Evolutionary conservation across 192 early-diverging fungal species (phyloP), one percentile per base, ranked within the genome.

Genomic region (Anaeromyces robustus): DNA sequence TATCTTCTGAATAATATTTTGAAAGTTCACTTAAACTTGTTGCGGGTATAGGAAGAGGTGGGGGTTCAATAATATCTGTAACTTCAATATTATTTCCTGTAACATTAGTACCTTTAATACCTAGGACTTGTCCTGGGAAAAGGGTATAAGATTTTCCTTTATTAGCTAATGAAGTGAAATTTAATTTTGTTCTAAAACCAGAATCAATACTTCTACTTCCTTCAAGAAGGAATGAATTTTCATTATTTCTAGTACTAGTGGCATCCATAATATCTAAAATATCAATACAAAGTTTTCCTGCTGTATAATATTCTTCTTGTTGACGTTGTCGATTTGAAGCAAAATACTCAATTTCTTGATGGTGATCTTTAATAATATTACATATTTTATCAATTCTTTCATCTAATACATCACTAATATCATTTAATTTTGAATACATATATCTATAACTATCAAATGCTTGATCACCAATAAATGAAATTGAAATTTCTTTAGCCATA

Each of bases 61-160:
- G 87, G 26, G 89, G 83, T 18, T 77, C 78, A 30, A 83, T 52
- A 14, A 88, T 34, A 59, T 85, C 78, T 13, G 83, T 77, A 12
- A 85, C 86, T 32, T 82, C 79, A 31, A 89, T 34, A 26, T 77
- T 13, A 11, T 80, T 31, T 18, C 84, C 85, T 77, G 81, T 80
- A 31, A 81, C 77, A 80, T 89, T 95, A 85, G 82, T 88, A 80
- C 93, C 96, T 77, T 91, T 86, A 9, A 95, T 81, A 4, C 90
- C 95, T 29, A 96, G 87, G 77, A 96, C 85, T 83, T 97, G 96
- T 30, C 97, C 97, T 4, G 96, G 96, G 81, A 98, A 98, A 5
- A 68, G 18, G 52, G 52, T 68, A 68, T 68, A 68, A 28, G 2
- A 2, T 68, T 68, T 68, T 68, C 52, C 52, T 68, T 68, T 5